Evolutionary conservation across 2,329 filamentous ascomycete genomes (phyloP).

Genomic region (Pestalotiopsis sp.): DNA sequence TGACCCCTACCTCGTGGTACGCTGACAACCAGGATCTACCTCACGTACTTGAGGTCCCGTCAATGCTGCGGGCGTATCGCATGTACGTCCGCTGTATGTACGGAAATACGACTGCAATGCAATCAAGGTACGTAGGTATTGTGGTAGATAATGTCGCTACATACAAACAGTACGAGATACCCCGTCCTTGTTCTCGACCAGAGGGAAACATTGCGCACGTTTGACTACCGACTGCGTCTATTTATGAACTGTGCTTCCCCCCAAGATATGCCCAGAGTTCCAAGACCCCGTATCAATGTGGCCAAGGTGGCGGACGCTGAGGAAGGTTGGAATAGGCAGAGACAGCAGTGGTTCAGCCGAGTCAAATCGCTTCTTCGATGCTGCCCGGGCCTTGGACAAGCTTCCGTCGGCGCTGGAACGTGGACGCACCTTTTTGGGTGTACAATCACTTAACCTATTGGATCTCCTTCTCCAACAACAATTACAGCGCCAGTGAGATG

Average conservation of each 20-base stretch:
- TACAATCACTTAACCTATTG: too few species aligned
- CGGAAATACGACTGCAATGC: background rate
- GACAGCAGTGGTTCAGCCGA: background rate
- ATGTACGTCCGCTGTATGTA: background rate
- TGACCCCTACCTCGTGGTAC: background rate
- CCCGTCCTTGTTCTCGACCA: background rate
- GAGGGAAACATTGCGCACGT: background rate
- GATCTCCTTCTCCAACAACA: too few species aligned
- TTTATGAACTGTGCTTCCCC: background rate
- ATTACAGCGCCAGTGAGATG: too few species aligned
- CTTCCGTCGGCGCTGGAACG: background rate
- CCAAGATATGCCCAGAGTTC: background rate
- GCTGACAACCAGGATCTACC: background rate
- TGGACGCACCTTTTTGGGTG: background rate
- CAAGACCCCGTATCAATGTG: background rate
- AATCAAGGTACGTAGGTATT: background rate
- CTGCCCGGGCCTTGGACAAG: background rate
- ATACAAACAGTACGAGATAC: background rate
- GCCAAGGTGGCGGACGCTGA: background rate
- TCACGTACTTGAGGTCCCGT: background rate
- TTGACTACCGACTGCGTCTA: background rate
- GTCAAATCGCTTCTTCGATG: background rate
- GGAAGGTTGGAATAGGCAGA: background rate
- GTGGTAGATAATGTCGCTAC: too few species aligned
- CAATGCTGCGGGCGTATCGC: background rate